Percentiles rank a stretch among this genome's conserved stretches.
Evolutionary conservation across 805 yeast species (phyloP).

Genomic region (Cyberlindnera mississippiensis): DNA sequence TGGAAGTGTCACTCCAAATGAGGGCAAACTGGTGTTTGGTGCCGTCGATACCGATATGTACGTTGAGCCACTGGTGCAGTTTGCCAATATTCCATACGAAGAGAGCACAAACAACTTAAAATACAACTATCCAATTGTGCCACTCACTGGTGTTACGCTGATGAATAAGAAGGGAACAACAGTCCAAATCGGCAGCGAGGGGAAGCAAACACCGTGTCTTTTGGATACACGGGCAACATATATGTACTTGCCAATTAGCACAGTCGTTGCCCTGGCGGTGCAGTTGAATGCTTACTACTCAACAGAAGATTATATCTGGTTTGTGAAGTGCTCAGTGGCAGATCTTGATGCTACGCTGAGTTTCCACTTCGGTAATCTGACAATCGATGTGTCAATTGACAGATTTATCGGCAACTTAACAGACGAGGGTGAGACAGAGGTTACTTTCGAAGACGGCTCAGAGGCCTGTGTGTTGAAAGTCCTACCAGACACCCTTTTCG

Average conservation of each 20-base stretch:
- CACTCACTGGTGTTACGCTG: constrained; percentile 43
- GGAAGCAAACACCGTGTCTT: constrained; percentile 41
- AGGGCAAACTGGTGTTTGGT: constrained; percentile 49
- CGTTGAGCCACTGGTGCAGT: constrained; percentile 45
- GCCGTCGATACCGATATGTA: constrained; percentile 47
- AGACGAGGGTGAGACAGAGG: constrained; percentile 29
- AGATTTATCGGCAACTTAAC: constrained; percentile 41
- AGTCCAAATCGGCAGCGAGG: constrained; percentile 1
- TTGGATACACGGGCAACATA: constrained; percentile 52
- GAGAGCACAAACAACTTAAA: constrained; percentile 22
- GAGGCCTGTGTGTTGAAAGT: constrained; percentile 54
- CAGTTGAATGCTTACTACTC: constrained; percentile 67
- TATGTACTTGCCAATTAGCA: constrained; percentile 50
- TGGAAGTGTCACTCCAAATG: constrained; percentile 24
- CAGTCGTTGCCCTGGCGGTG: constrained; percentile 58
- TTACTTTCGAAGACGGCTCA: constrained; percentile 50
- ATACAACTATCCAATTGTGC: constrained; percentile 42
- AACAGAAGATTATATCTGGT: constrained; percentile 46
- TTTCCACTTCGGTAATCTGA: constrained; percentile 49
- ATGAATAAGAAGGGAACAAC: constrained; percentile 35
- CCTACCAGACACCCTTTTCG: constrained; percentile 43
- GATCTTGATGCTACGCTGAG: constrained; percentile 46
- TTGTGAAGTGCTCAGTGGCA: constrained; percentile 55
- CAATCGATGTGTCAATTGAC: constrained; percentile 46
- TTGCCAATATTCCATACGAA: constrained; percentile 44